These are phyloP conservation scores for Cladosporium phlei DNA, from an alignment of 2,329 filamentous ascomycete species.

Conservation along the genomic window DNA sequence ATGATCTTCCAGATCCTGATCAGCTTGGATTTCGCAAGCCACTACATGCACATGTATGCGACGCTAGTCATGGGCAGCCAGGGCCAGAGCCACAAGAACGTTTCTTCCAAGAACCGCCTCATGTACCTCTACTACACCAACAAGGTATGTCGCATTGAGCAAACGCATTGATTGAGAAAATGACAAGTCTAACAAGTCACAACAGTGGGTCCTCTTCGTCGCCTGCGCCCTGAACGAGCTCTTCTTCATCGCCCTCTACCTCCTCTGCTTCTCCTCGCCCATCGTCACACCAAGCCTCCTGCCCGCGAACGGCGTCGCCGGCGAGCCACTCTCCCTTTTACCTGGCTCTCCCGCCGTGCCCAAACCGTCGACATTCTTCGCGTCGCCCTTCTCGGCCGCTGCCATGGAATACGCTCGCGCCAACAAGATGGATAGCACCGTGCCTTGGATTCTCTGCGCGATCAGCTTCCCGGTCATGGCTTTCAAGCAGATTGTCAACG, in stretches of 20 bases:
- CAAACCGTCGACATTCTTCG: slow-evolving; percentile 68
- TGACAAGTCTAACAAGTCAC: slow-evolving; percentile 36
- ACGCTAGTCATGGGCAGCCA: slow-evolving; percentile 82
- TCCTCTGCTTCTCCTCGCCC: slow-evolving; percentile 93
- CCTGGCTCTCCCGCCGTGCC: slow-evolving; percentile 66
- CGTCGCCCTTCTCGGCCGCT: slow-evolving; percentile 84
- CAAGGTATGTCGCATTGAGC: slow-evolving; percentile 77
- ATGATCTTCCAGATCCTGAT: slow-evolving; percentile 94
- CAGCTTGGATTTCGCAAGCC: slow-evolving; percentile 85
- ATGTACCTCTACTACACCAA: slow-evolving; percentile 96
- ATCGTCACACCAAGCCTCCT: slow-evolving; percentile 80
- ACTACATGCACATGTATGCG: slow-evolving; percentile 99
- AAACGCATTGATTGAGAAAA: slow-evolving; percentile 52
- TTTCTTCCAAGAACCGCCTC: slow-evolving; percentile 83
- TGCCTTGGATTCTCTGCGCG: slow-evolving; percentile 75
- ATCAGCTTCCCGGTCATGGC: slow-evolving; percentile 83
- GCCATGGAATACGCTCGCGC: slow-evolving; percentile 85
- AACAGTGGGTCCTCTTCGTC: slow-evolving; percentile 79
- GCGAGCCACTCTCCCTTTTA: slow-evolving; percentile 46
- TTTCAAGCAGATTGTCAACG: slow-evolving; percentile 88
- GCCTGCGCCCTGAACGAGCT: slow-evolving; percentile 88
- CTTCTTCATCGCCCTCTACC: slow-evolving; percentile 97
- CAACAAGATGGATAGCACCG: slow-evolving; percentile 65
- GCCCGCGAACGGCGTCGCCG: slow-evolving; percentile 46
- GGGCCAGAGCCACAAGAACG: slow-evolving; percentile 82